Evolutionary conservation across 306 rosid genomes (phyloP).

Genomic region (Castanospermum australe): DNA sequence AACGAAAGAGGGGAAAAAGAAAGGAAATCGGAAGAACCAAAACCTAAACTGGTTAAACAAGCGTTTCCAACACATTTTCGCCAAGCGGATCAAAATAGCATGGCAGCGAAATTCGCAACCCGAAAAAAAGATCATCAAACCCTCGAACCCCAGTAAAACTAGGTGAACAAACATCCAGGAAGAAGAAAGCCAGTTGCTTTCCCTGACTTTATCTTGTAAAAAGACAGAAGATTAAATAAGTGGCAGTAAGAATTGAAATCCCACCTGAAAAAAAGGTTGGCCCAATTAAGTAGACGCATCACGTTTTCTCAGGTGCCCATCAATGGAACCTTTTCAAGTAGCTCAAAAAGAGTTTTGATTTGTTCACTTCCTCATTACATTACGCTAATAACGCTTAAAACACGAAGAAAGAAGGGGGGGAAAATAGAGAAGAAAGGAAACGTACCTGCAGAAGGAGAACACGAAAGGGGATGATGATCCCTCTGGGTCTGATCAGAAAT

Average conservation of each 20-base stretch:
- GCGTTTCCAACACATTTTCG: not conserved
- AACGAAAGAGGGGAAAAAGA: not conserved
- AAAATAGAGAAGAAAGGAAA: not conserved
- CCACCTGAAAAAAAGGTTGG: constrained; percentile 14
- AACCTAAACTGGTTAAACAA: not conserved
- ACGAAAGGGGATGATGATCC: constrained; percentile 38
- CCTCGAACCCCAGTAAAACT: not conserved
- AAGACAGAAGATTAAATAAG: not conserved
- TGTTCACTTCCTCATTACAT: constrained; percentile 8
- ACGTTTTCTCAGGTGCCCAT: constrained; percentile 25
- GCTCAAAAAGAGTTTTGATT: constrained; percentile 4
- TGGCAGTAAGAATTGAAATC: not conserved
- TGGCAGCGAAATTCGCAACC: not conserved
- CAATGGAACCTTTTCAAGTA: constrained; percentile 31
- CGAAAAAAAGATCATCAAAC: constrained; percentile 5
- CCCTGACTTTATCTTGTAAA: not conserved
- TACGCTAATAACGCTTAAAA: not conserved
- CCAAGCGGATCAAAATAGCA: not conserved
- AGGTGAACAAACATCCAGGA: not conserved
- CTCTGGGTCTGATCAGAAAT: constrained; percentile 49
- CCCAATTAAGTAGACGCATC: not conserved
- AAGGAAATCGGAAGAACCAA: not conserved
- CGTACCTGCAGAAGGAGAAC: constrained; percentile 55
- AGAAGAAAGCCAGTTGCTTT: not conserved
- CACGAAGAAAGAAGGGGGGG: not conserved